Evolutionary conservation across 2,329 filamentous ascomycete genomes (phyloP).

Genomic region (Scedosporium dehoogii): DNA sequence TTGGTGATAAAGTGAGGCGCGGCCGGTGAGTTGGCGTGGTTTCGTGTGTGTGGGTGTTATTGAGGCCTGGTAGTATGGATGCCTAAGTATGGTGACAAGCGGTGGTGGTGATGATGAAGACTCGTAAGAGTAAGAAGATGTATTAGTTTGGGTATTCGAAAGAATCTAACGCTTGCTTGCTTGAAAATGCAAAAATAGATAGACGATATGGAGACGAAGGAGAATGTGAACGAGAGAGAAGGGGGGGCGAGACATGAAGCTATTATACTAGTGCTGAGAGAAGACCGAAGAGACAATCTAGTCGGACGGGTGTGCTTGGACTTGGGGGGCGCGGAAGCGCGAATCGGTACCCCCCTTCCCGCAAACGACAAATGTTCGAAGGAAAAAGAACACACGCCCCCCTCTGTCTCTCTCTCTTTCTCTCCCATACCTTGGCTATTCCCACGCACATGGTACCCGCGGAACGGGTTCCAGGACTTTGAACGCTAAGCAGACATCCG

Average conservation of each 20-base stretch:
- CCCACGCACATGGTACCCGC: background rate
- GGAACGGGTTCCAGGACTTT: background rate
- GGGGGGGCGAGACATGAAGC: background rate
- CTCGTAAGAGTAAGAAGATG: background rate
- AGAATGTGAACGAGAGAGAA: background rate
- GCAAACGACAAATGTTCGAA: background rate
- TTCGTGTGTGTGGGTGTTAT: too few species aligned
- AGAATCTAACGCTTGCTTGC: background rate
- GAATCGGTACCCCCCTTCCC: background rate
- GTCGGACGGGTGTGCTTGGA: too few species aligned
- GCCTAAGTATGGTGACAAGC: background rate
- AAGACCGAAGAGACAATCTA: background rate
- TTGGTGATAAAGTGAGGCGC: background rate
- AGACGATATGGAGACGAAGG: background rate
- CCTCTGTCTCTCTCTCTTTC: background rate
- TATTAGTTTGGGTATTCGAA: background rate
- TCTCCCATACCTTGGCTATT: background rate
- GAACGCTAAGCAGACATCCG: slow-evolving; percentile 1
- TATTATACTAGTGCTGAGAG: background rate
- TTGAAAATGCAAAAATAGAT: background rate
- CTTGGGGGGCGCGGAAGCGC: background rate
- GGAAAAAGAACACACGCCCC: background rate
- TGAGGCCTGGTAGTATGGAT: background rate
- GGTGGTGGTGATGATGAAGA: too few species aligned
- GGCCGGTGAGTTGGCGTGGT: too few species aligned